Evolutionary conservation across 441 rosid species (phyloP), one percentile per base, ranked within the genome.

Genomic region (Caryocar brasiliense): DNA sequence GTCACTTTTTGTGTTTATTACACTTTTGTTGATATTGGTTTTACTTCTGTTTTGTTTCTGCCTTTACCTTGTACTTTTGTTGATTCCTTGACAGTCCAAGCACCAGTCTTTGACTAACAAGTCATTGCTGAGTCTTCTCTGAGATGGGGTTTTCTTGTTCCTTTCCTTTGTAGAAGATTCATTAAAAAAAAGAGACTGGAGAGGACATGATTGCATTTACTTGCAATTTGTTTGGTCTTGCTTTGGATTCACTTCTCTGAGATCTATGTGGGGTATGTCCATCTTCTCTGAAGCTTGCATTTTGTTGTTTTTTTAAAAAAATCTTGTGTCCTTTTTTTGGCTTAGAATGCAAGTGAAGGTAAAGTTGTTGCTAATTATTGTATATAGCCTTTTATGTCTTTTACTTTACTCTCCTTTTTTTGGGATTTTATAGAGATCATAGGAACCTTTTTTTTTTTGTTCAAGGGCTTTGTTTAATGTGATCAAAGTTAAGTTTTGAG

Each of bases 301-400:
- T 22, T 18, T 9, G 17, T 5, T 27, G 23, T 33, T 41, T 23
- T 40, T 5, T 14, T 35, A 27, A 6, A 14, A 11, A 41, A 34
- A 50, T 5, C 12, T 25, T 51, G 39, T 33, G 24, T 27, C 27
- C 47, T 66, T 47, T 22, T 18, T 48, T 61, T 70, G 62, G 71
- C 75, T 72, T 78, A 51, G 66, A 82, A 71, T 80, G 85, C 78
- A 82, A 80, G 87, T 71, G 95, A 78, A 66, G 62, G 24, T 72
- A 68, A 75, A 68, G 74, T 27, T 39, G 25, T 20, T 47, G 40
- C 48, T 61, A 17, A 40, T 52, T 23, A 58, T 70, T 70, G 53
- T 51, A 26, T 50, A 33, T 59, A 43, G 63, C 54, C 65, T 68
- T n/a, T 59, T 59, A 17, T 48, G 30, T 26, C 38, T 56, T 43